Base-by-base conservation (phyloP, 192 early-diverging fungal species). In the Funneliformis geosporum region DNA sequence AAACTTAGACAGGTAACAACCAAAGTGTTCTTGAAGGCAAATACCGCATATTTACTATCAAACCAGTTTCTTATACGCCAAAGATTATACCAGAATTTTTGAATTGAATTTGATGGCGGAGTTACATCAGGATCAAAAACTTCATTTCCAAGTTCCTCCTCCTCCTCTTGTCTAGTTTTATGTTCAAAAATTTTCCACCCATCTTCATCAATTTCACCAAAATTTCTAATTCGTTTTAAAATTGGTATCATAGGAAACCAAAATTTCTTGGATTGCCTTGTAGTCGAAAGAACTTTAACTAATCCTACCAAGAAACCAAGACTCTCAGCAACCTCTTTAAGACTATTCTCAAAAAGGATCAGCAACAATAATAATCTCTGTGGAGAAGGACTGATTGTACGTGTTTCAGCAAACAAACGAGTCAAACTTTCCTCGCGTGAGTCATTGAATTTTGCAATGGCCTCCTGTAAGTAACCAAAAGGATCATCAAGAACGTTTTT, bases 101-200 rank as follows among this genome's bases (percentile, higher is more conserved):
- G 80, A 43, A 23, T 28, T 6, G 62, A 61, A 47, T 80, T 85
- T 0, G 55, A 38, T 5, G 84, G 84, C 18, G 50, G 72, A 21
- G 72, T 62, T 18, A 79, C 82, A 46, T 85, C 84, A 12, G 84
- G 84, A 62, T 85, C 84, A 59, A 55, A 74, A 50, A 33, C 40
- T 47, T 47, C 43, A 28, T 55, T 38, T 16, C 23, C 43, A 33
- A 59, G 12, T 2, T 60, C 72, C 21, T 39, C 50, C 2, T 74
- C 44, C 21, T 74, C 72, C 3, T 55, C 72, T 28, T 59, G 12
- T 18, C 46, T 27, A 74, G 43, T 28, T 33, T 59, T 28, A 60
- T 43, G 44, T 74, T 74, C 72, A 8, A 47, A 25, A 59, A 74
- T n/a, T 74, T 74, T 74, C 44, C 43, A 74, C 16, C 25, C 27